Evolutionary conservation across 1,284 basidiomycete genomes (phyloP).

Genomic region (Fomitiporia mediterranea): DNA sequence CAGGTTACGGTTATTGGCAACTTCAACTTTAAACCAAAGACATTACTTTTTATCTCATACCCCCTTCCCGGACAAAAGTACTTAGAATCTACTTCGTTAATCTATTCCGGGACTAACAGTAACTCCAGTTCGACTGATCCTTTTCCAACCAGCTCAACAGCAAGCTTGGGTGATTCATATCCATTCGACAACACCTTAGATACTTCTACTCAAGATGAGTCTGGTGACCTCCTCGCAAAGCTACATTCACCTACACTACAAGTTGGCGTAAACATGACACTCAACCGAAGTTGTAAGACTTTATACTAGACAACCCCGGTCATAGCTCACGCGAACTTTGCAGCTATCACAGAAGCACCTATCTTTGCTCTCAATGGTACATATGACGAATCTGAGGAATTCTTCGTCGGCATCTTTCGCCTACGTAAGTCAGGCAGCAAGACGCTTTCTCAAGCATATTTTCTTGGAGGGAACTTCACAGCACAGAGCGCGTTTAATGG

Average conservation of each 20-base stretch:
- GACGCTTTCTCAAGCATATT: not conserved
- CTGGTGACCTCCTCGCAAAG: conserved; percentile 1
- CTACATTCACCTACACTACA: conserved; percentile 7
- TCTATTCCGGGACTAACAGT: too few species aligned
- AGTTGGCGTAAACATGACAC: conserved; percentile 11
- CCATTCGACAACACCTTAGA: too few species aligned
- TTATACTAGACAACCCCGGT: not conserved
- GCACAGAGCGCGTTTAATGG: conserved; percentile 2
- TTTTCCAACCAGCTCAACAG: too few species aligned
- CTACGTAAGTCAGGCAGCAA: conserved; percentile 6
- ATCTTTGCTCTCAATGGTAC: conserved; percentile 15
- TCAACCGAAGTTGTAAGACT: conserved; percentile 6
- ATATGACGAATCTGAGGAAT: conserved; percentile 4
- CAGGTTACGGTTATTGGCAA: conserved; percentile 7
- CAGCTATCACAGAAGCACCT: conserved; percentile 5
- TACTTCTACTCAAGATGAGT: not conserved
- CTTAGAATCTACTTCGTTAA: not conserved
- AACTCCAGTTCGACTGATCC: not conserved
- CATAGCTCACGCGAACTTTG: not conserved
- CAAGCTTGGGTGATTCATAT: too few species aligned
- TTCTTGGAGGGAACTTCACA: conserved; percentile 15
- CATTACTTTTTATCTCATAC: conserved; percentile 13
- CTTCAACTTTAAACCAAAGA: conserved; percentile 14
- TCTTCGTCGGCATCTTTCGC: conserved; percentile 14
- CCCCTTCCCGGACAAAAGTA: not conserved